Evolutionary conservation across 164 flowering plant species (phyloP), one percentile per base, ranked within the genome.

Genomic region (Aristolochia fimbriata): DNA sequence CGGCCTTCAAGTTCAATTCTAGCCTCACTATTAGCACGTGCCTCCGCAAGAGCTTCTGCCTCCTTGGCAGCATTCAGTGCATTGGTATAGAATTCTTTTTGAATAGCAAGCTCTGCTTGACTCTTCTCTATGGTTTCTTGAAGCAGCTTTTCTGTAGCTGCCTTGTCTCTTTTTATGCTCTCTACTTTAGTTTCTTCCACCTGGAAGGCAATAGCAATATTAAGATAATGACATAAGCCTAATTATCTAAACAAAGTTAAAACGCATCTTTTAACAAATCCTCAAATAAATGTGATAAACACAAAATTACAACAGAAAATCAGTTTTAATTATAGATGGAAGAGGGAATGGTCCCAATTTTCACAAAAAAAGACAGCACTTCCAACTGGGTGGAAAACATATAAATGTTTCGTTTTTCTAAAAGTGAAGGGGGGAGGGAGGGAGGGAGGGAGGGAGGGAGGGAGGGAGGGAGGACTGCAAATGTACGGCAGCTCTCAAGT

Each of bases 141-240:
- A 54, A 94, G 80, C 76, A 91, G 75, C 66, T 78, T 83, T 70
- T 94, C 99, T 49, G 99, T 91, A 47, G 87, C 86, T 14, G 86
- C 72, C 76, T 94, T 94, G 73, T 94, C 99, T 74, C 65, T 84
- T 77, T 84, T 94, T 61, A 91, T 83, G 58, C 96, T 88, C 73
- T 94, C 99, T 60, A 87, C 93, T 76, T 87, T 91, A 62, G 80
- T 87, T 74, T 94, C 99, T 81, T 93, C 98, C 30, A 78, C 92
- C 98, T 93, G 66, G 57, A 63, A 65, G 62, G 24, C 4, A 8
- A 51, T 11, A 23, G 2, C 43, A 51, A 49, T 49, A 49, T 20
- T 24, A 60, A 25, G 33, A 30, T 41, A 10, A 52, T 48, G 15
- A 61, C 19, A 22, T 57, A 52, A 21, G 37, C n/a, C 48, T 22